These are phyloP conservation scores for Brassica nigra DNA, from an alignment of 345 rosid species.

Conservation along the genomic window DNA sequence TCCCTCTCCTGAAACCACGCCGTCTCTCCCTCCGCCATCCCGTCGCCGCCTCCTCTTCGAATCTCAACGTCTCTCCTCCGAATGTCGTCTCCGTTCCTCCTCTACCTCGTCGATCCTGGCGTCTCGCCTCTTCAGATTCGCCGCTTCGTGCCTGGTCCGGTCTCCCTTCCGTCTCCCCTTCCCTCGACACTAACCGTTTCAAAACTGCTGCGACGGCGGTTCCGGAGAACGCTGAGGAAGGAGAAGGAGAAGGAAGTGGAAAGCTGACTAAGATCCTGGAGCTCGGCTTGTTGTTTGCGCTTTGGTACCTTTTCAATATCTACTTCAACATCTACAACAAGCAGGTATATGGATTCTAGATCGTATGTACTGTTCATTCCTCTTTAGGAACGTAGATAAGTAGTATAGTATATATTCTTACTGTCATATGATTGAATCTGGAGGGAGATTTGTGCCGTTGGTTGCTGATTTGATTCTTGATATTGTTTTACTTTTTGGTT, in stretches of 20 bases:
- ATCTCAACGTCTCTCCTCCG: conserved; percentile 36
- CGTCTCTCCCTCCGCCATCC: conserved; percentile 39
- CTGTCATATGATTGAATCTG: neutral
- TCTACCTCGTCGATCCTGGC: conserved; percentile 70
- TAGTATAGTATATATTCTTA: neutral
- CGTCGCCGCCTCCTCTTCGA: conserved; percentile 25
- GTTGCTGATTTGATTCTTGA: neutral
- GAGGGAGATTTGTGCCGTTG: neutral
- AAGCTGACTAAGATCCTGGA: conserved; percentile 50
- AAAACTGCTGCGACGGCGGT: conserved; percentile 60
- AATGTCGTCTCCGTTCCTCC: conserved; percentile 52
- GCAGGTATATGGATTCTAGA: conserved; percentile 55
- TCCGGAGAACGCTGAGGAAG: conserved; percentile 62
- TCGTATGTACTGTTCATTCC: no score
- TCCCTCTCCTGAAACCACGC: conserved; percentile 45
- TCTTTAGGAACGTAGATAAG: neutral
- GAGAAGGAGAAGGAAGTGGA: conserved; percentile 50
- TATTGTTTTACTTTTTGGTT: neutral
- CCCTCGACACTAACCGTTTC: conserved; percentile 40
- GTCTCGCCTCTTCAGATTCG: conserved; percentile 40
- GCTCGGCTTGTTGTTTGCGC: conserved; percentile 78
- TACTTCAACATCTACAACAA: conserved; percentile 99
- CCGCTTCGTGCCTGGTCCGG: conserved; percentile 68
- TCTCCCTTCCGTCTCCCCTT: conserved; percentile 42
- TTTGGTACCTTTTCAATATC: conserved; percentile 93